These are phyloP conservation scores for Tricholoma sp. DNA, from an alignment of 768 basidiomycete genomes.

Conservation along the genomic window DNA sequence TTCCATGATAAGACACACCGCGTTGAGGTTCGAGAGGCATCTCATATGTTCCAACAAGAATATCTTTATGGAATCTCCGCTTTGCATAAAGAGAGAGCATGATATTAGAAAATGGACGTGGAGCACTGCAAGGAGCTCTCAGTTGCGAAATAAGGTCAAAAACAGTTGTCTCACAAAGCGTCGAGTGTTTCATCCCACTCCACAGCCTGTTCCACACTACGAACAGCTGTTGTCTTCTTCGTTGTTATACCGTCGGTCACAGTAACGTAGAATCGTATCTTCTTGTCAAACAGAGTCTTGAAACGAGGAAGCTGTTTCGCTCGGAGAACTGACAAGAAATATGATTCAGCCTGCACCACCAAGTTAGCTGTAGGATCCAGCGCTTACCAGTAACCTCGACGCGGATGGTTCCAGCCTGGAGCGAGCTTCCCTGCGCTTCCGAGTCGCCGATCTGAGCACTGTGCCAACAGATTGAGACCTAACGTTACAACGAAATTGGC, in stretches of 20 bases:
- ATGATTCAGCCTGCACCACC: not conserved
- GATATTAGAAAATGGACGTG: not conserved
- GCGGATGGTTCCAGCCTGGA: not conserved
- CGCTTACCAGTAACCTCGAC: not conserved
- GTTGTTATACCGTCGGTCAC: not conserved
- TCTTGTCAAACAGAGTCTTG: not conserved
- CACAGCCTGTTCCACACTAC: not conserved
- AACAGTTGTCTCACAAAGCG: not conserved
- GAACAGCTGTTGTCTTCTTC: not conserved
- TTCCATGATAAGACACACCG: not conserved
- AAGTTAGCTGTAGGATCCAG: not conserved
- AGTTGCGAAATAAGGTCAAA: not conserved
- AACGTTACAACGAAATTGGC: not conserved
- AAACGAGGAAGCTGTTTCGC: not conserved
- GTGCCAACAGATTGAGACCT: no score
- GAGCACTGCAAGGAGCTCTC: not conserved
- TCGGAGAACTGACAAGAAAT: not conserved
- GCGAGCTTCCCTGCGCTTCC: not conserved
- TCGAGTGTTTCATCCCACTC: not conserved
- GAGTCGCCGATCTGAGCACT: not conserved
- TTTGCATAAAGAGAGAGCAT: not conserved
- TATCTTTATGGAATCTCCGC: not conserved
- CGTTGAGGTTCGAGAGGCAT: not conserved
- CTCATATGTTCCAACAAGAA: not conserved
- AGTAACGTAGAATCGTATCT: not conserved